Evolutionary conservation across 352 stramenopile species (phyloP).

Genomic region (Phytophthora fragariae): DNA sequence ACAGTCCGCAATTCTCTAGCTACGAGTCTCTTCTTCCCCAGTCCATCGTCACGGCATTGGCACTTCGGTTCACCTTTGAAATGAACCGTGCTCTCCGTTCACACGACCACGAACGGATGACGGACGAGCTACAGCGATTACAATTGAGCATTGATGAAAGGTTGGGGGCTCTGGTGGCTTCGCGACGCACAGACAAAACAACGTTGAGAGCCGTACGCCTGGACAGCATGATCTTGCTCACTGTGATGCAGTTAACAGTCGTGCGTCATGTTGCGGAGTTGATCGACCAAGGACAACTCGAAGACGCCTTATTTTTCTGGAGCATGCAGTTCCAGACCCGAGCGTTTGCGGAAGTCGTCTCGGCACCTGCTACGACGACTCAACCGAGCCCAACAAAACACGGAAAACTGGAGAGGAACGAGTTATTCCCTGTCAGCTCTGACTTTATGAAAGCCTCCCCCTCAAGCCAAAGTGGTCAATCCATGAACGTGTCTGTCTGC

Average conservation of each 20-base stretch:
- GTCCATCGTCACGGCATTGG: slow-evolving; percentile 34
- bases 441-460: slow-evolving; percentile 11
- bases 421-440: slow-evolving; percentile 24
- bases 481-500: slow-evolving; percentile 23
- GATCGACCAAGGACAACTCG: slow-evolving; percentile 12
- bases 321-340: slow-evolving; percentile 47
- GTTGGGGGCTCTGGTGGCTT: slow-evolving; percentile 7
- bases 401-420: slow-evolving; percentile 20
- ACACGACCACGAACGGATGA: neutral
- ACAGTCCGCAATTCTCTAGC: neutral
- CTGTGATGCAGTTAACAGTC: slow-evolving; percentile 27
- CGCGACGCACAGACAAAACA: slow-evolving; percentile 7
- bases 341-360: slow-evolving; percentile 26
- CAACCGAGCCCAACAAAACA: slow-evolving; percentile 25
- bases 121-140: slow-evolving; percentile 7
- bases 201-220: slow-evolving; percentile 14
- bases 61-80: slow-evolving; percentile 45
- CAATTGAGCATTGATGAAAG: neutral
- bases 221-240: slow-evolving; percentile 49
- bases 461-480: slow-evolving; percentile 15
- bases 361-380: neutral
- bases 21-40: slow-evolving; percentile 39
- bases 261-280: slow-evolving; percentile 23
- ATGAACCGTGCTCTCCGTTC: slow-evolving; percentile 30
- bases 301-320: slow-evolving; percentile 53